These are phyloP conservation scores for Penicillium malachiteum DNA, from an alignment of 495 filamentous ascomycete species.

Conservation along the genomic window DNA sequence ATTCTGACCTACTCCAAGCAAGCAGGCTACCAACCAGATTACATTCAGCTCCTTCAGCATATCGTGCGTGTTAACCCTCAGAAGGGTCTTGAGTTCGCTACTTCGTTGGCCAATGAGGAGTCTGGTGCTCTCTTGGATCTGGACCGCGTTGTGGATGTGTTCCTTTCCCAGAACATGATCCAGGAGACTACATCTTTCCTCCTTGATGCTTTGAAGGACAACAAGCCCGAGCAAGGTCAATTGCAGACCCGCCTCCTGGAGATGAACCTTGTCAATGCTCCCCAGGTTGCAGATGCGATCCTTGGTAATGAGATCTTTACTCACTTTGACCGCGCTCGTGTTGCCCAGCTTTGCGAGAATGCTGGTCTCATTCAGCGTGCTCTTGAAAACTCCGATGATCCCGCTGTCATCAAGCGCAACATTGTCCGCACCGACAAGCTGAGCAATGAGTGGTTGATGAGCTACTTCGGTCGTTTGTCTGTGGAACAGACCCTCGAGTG, in stretches of 20 bases:
- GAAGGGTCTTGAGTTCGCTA: constrained; percentile 92
- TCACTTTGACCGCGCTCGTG: constrained; percentile 84
- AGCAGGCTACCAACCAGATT: constrained; percentile 86
- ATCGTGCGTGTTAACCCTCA: constrained; percentile 91
- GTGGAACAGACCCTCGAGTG: constrained; percentile 94
- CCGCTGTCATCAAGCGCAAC: constrained; percentile 86
- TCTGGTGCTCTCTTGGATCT: constrained; percentile 84
- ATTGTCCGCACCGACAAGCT: constrained; percentile 78
- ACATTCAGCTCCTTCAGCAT: constrained; percentile 82
- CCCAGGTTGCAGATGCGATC: constrained; percentile 96
- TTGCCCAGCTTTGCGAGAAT: constrained; percentile 88
- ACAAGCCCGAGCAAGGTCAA: constrained; percentile 89
- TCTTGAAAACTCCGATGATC: constrained; percentile 90
- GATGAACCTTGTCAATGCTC: constrained; percentile 96
- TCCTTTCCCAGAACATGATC: constrained; percentile 95
- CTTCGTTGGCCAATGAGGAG: constrained; percentile 79
- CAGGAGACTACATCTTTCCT: constrained; percentile 97
- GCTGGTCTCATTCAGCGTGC: constrained; percentile 84
- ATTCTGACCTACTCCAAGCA: constrained; percentile 88
- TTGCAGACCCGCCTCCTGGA: constrained; percentile 93
- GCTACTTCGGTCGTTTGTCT: constrained; percentile 89
- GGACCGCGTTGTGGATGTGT: constrained; percentile 94
- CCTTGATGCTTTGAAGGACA: constrained; percentile 88
- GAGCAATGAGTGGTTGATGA: constrained; percentile 83
- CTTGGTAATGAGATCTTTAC: constrained; percentile 97